phyloP scores from a whole-genome alignment of 2,329 filamentous ascomycete genomes.

The Rachicladosporium sp. region DNA sequence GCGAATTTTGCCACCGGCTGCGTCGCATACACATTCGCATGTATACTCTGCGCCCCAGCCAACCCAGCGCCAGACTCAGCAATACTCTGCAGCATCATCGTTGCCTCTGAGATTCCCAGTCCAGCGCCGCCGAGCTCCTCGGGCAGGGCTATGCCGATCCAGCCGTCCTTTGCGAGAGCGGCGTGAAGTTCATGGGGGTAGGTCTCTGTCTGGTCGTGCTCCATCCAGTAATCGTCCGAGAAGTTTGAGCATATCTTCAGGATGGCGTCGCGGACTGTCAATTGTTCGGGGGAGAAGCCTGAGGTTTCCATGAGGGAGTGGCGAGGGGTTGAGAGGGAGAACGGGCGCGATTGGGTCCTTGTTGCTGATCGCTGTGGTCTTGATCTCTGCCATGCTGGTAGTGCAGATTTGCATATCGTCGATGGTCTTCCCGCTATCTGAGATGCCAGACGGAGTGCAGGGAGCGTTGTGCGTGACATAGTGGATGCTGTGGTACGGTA shows the following conservation, averaged over 20 bases:
- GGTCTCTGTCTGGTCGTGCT: slow-evolving; percentile 55
- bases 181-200: slow-evolving; percentile 68
- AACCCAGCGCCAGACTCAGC: slow-evolving; percentile 58
- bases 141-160: slow-evolving; percentile 70
- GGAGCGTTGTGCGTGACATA: slow-evolving; percentile 1
- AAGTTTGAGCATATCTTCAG: slow-evolving; percentile 57
- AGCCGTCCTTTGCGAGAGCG: slow-evolving; percentile 61
- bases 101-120: slow-evolving; percentile 67
- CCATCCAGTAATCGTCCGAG: slow-evolving; percentile 64
- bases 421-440: background rate
- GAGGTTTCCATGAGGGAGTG: slow-evolving; percentile 54
- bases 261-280: slow-evolving; percentile 60
- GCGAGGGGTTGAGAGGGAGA: slow-evolving; percentile 21
- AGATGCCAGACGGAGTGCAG: background rate
- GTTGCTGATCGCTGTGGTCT: no score
- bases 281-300: slow-evolving; percentile 60
- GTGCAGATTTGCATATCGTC: background rate
- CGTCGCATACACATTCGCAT: slow-evolving; percentile 59
- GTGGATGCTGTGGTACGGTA: no score
- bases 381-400: background rate
- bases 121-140: slow-evolving; percentile 63
- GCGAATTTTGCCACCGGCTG: slow-evolving; percentile 65
- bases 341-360: slow-evolving; percentile 6
- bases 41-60: slow-evolving; percentile 49
- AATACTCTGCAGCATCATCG: slow-evolving; percentile 71